Evolutionary conservation across 805 yeast species (phyloP), one percentile per base, ranked within the genome.

Genomic region (Wickerhamiella sorbophila): DNA sequence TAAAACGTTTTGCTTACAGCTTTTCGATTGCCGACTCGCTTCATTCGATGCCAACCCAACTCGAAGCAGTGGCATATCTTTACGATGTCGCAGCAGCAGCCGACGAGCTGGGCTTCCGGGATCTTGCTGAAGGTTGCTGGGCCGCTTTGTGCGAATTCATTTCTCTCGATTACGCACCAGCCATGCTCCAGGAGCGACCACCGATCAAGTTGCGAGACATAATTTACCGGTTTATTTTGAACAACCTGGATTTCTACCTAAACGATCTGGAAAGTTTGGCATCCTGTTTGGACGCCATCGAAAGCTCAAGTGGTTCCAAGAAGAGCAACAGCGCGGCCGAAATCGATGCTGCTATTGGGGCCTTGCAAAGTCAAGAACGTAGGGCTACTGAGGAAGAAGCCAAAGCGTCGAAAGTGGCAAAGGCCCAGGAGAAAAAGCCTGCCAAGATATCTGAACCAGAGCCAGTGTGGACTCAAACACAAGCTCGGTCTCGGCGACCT

Each of bases 41-140:
- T 24, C 10, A 8, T 24, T 6, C 29, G 4, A n/a, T 14, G 38
- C 36, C 15, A 14, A 33, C 21, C 17, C 44, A 45, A 20, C 17
- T 20, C 9, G 32, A 29, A 1, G 42, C 37, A 12, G 38, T 36
- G n/a, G 36, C 26, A 9, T 19, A 32, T 12, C 36, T 52, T 1
- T 38, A 49, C 19, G 49, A 44, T 14, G 36, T 53, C n/a, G 50
- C 51, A 50, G 41, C 36, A 6, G 33, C 42, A 5, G 49, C 51
- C 5, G 49, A 49, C 32, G 47, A 44, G 44, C 48, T 53, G n/a
- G 33, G 51, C 31, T 40, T 52, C 42, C 15, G 41, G 14, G 31
- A 32, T 12, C 42, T 53, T 17, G 36, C 37, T 14, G n/a, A 12
- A 1, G 42, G 21, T 3, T 47, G 54, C 20, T 51, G 50, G 41